Base-by-base conservation (phyloP, 2,329 filamentous ascomycete species). In the Sporothrix variecibatus region DNA sequence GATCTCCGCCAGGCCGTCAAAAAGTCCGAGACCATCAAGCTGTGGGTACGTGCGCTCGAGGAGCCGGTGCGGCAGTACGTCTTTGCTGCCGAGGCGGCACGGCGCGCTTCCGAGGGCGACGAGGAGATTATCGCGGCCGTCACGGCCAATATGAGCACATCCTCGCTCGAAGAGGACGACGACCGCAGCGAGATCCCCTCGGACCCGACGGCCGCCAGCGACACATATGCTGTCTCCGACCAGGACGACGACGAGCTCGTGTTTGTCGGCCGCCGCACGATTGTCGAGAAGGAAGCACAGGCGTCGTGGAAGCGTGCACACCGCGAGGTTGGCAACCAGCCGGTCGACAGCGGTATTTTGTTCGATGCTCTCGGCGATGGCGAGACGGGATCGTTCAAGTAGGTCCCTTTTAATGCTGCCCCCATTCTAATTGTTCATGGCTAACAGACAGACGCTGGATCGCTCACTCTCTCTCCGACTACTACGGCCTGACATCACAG, bases 171-270 rank as follows among this genome's bases (percentile, higher is more conserved):
- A 60, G 56, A 60, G 20, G 51, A 67, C 9, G 74, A 78, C 23
- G 82, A 83, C 38, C 83, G 85, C 67, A 82, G 84, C 73, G 87
- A 89, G 40, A 53, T 64, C n/a, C 73, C 60, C 5, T 67, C 53
- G 69, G 31, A 17, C 86, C 88, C 51, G 68, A 72, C 69, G 56
- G 28, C 31, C 51, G 60, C 68, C 43, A 49, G 60, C 60, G 75
- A 72, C 26, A 23, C 46, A 20, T 67, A 60, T 17, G 56, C 43
- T 40, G 73, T 74, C 76, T 83, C 82, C 40, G 87, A 90, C 40
- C 94, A 97, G 76, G 94, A 97, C 31, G 95, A 97, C 76, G 95
- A 97, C 76, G 94, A 97, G 83, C 94, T 98, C 77, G 94, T 98
- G 12, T 98, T 98, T 81, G 90, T 97, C 5, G 91, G 90, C 81